Conservation (phyloP, 371 early-diverging fungal species). For the Nosema granulosis region DNA sequence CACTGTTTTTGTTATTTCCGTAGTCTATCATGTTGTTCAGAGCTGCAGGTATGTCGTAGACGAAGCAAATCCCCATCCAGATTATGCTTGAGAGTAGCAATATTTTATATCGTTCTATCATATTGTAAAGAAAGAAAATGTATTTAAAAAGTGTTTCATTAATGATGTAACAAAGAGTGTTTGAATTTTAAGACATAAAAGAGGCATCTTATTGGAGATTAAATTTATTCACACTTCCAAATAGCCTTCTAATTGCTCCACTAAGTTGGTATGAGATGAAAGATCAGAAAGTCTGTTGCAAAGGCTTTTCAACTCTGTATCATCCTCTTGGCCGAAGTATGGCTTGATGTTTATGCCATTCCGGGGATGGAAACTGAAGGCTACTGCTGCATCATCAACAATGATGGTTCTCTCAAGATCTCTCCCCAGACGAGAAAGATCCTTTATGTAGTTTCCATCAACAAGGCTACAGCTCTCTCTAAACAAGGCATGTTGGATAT, state of each 20-base stretch:
- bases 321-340: neutral
- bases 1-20: conserved; percentile 60
- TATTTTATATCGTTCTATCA: conserved; percentile 62
- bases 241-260: no score
- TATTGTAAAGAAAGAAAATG: neutral
- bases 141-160: neutral
- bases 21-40: conserved; percentile 69
- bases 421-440: conserved; percentile 75
- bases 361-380: conserved; percentile 21
- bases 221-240: no score
- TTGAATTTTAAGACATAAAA: no score
- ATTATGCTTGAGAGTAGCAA: conserved; percentile 66
- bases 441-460: conserved; percentile 89
- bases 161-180: neutral
- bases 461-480: conserved; percentile 86
- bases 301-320: neutral
- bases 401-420: conserved; percentile 69
- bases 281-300: neutral
- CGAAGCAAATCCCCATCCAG: conserved; percentile 70
- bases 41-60: conserved; percentile 71
- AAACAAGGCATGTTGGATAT: conserved; percentile 80
- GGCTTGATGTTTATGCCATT: conserved; percentile 29
- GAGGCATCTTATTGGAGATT: no score
- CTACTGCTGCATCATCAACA: conserved; percentile 30
- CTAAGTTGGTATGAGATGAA: no score